Evolutionary conservation across 805 yeast genomes (phyloP).

Genomic region (Maudiozyma serrabonitensis): DNA sequence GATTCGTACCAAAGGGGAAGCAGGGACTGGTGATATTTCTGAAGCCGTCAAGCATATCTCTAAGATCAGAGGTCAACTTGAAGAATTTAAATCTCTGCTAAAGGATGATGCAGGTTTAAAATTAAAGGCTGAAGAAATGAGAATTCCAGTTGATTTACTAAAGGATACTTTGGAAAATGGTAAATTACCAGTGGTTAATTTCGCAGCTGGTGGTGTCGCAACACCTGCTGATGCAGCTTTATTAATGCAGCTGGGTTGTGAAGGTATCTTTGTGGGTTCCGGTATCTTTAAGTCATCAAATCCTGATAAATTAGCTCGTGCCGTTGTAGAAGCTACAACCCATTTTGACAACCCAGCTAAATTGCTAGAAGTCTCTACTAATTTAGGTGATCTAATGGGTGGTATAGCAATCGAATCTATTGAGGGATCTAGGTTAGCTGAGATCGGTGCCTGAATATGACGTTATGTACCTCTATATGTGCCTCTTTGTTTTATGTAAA

Average conservation of each 20-base stretch:
- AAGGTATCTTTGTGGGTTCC: conserved; percentile 69
- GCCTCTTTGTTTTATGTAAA: no score
- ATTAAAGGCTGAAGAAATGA: conserved; percentile 42
- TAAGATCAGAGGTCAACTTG: conserved; percentile 47
- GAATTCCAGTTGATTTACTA: conserved; percentile 51
- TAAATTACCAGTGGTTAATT: conserved; percentile 71
- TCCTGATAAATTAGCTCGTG: conserved; percentile 63
- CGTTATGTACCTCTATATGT: not conserved
- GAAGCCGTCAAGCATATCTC: conserved; percentile 73
- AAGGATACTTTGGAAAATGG: conserved; percentile 37
- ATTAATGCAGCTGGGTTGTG: conserved; percentile 73
- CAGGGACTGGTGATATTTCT: conserved; percentile 80
- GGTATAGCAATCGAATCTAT: conserved; percentile 53
- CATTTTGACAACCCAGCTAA: conserved; percentile 51
- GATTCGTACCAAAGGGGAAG: conserved; percentile 83
- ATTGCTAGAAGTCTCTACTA: conserved; percentile 55
- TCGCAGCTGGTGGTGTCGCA: conserved; percentile 85
- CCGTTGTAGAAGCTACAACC: conserved; percentile 74
- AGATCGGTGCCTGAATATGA: conserved; percentile 31
- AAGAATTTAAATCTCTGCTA: conserved; percentile 28
- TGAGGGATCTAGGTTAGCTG: conserved; percentile 30
- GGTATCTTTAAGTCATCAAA: conserved; percentile 68
- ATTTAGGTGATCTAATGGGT: conserved; percentile 67
- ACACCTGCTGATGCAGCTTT: conserved; percentile 84
- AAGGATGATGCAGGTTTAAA: conserved; percentile 37